phyloP scores from a whole-genome alignment of 257 asterid genomes.

The Nicotiana undulata region DNA sequence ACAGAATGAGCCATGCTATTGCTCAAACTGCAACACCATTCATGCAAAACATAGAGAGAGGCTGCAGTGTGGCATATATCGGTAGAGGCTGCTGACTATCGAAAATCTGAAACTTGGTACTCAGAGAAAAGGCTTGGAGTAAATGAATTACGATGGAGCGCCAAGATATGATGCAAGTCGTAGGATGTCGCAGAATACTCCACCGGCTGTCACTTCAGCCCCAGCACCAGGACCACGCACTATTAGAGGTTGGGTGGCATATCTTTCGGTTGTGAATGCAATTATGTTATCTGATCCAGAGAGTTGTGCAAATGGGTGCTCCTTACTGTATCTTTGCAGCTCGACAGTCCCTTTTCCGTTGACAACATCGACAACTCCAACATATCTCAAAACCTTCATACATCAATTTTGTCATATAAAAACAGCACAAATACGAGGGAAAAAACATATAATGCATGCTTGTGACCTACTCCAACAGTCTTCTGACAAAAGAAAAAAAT shows the following conservation, averaged over 20 bases:
- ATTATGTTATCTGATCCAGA: constrained; percentile 96
- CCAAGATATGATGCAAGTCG: constrained; percentile 98
- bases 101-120: not conserved
- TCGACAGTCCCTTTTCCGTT: constrained; percentile 77
- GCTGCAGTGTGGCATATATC: not conserved
- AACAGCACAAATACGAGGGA: not conserved
- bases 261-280: constrained; percentile 94
- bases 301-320: constrained; percentile 91
- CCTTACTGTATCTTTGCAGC: constrained; percentile 66
- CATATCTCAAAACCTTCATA: constrained; percentile 85
- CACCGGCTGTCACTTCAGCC: constrained; percentile 97
- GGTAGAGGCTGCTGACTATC: not conserved
- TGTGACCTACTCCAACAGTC: not conserved
- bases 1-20: not conserved
- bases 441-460: not conserved
- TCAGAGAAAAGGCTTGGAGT: not conserved
- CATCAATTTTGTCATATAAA: not conserved
- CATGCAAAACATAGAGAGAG: not conserved
- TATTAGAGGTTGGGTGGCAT: constrained; percentile 74
- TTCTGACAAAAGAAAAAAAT: not conserved
- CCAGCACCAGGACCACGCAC: constrained; percentile 99
- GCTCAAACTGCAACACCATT: not conserved
- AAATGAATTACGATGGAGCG: constrained; percentile 62
- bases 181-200: constrained; percentile 86
- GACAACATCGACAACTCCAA: constrained; percentile 88